These are phyloP conservation scores for Trypanosoma melophagium DNA, from an alignment of 208 protist species.

Conservation along the genomic window DNA sequence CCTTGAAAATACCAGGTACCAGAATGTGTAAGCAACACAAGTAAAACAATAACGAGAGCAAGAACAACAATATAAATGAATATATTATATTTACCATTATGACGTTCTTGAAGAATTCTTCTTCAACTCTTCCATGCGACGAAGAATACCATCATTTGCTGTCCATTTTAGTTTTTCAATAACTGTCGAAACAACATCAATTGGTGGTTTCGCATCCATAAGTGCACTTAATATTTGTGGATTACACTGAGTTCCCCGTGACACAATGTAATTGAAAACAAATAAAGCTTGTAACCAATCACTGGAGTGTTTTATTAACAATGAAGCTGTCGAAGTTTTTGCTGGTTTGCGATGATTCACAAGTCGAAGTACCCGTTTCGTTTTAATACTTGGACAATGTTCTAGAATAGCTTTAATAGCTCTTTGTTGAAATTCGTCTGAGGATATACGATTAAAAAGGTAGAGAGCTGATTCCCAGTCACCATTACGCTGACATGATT, in stretches of 20 bases:
- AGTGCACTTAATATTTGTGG: conserved; percentile 65
- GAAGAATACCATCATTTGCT: conserved; percentile 54
- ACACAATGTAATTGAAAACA: conserved; percentile 48
- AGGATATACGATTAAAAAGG: conserved; percentile 53
- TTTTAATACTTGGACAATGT: conserved; percentile 5
- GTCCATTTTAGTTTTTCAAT: conserved; percentile 40
- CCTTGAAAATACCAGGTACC: no score
- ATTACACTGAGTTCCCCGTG: conserved; percentile 50
- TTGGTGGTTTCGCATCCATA: conserved; percentile 36
- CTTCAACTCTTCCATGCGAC: conserved; percentile 28
- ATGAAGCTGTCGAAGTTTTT: conserved; percentile 21
- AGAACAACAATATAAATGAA: no score
- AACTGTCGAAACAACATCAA: conserved; percentile 33
- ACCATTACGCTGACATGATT: conserved; percentile 42
- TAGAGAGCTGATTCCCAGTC: conserved; percentile 51
- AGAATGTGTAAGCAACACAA: no score
- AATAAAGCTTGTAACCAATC: conserved; percentile 38
- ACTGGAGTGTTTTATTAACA: conserved; percentile 25
- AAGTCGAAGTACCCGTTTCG: conserved; percentile 11
- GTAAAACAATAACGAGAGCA: conserved; percentile 17
- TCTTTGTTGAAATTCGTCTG: conserved; percentile 56
- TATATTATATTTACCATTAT: conserved; percentile 3
- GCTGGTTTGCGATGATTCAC: conserved; percentile 14
- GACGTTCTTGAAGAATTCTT: conserved; percentile 1
- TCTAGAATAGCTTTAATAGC: conserved; percentile 39